Evolutionary conservation across 768 basidiomycete species (phyloP), one percentile per base, ranked within the genome.

Genomic region (Phaffia tasmanica): DNA sequence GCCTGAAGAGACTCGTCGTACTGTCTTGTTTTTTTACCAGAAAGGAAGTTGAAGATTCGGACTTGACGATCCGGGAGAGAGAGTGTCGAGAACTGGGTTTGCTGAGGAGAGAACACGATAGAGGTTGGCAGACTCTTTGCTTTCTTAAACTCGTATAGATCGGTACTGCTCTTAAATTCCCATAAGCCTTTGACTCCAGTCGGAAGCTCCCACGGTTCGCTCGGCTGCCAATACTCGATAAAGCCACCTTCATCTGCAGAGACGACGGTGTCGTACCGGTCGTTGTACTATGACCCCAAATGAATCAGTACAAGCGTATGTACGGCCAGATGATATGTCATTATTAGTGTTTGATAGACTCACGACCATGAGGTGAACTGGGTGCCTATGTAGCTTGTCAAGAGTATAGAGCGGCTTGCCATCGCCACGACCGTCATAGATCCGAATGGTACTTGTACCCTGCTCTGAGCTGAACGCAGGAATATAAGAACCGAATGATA

Each of bases 61-160:
- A 99, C 85, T 77, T 94, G 89, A 21, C 93, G 86, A 76, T 94
- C 90, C 23, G 93, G 90, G 0, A 76, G 71, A 48, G 94, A 94
- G 77, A 94, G 88, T 32, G 91, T 93, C 35, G 87, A 87, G 74
- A 98, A 98, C 16, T 88, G 87, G 6, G 85, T 85, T 3, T 85
- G 86, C 72, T 89, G 85, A 2, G 93, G 92, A 3, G 92, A 95
- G 67, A 98, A 81, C 5, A 89, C 88, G 57, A 99, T 82, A 69
- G 90, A 92, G 2, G 92, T 89, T 6, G 94, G 93, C 15, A 84
- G 86, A 14, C 89, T 87, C 80, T 90, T 93, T 47, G 88, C 83
- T 82, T 98, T 99, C 80, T 95, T 97, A 79, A 97, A 99, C 71
- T 98, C 92, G 77, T 95, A 98, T 51, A 98, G 76, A 73, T 97